Evolutionary conservation across 331 rosid genomes (phyloP).

Genomic region (Cydonia oblonga): DNA sequence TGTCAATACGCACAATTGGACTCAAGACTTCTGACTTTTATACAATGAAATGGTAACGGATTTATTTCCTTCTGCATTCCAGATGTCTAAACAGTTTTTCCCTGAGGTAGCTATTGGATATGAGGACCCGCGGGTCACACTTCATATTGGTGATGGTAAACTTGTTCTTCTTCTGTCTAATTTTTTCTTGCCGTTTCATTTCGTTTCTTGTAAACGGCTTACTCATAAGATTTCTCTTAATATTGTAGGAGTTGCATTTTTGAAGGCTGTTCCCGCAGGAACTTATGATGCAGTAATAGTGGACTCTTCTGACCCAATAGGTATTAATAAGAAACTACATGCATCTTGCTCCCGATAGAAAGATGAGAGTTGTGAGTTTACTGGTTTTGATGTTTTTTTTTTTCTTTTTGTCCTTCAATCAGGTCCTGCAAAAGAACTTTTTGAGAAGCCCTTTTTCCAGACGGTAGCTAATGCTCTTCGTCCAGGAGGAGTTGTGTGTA

Average conservation of each 20-base stretch:
- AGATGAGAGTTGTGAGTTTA: background rate
- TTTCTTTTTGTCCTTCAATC: background rate
- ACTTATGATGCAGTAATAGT: conserved; percentile 88
- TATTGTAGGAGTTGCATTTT: conserved; percentile 79
- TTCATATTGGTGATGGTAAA: conserved; percentile 84
- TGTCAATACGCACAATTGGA: background rate
- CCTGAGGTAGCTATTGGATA: conserved; percentile 84
- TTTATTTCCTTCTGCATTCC: conserved; percentile 3
- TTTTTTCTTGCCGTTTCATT: background rate
- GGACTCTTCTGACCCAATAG: conserved; percentile 97
- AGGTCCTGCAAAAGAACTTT: conserved; percentile 99
- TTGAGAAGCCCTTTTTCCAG: conserved; percentile 80
- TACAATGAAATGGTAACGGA: background rate
- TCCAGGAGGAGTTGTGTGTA: conserved; percentile 93
- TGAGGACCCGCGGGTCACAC: conserved; percentile 74
- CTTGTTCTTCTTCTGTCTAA: background rate
- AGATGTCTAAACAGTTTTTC: conserved; percentile 84
- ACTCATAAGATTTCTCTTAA: conserved; percentile 9
- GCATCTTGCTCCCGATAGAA: background rate
- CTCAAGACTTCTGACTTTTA: background rate
- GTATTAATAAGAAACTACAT: conserved; percentile 21
- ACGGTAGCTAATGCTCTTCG: conserved; percentile 83
- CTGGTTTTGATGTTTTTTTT: background rate
- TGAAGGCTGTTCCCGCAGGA: conserved; percentile 79
- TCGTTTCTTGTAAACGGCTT: background rate